Evolutionary conservation across 306 rosid genomes (phyloP).

Genomic region (Begonia fuchsioides): DNA sequence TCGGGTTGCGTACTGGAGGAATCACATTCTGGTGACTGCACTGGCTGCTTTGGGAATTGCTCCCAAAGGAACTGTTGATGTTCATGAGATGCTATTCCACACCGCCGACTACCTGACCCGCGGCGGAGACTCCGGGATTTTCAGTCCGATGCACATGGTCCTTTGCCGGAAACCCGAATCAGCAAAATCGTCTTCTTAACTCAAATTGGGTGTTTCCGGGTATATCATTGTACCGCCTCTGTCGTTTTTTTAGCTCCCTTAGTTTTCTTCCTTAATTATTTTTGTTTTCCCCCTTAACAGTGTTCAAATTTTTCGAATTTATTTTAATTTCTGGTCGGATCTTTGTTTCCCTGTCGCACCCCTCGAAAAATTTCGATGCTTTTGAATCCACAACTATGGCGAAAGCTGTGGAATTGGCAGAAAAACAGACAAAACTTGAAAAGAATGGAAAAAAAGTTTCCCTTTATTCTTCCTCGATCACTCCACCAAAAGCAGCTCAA

Average conservation of each 20-base stretch:
- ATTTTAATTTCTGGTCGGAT: neutral
- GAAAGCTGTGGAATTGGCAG: too few species aligned
- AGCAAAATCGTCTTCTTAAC: constrained; percentile 4
- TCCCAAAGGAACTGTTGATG: constrained; percentile 87
- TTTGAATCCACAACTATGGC: too few species aligned
- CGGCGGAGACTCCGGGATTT: constrained; percentile 83
- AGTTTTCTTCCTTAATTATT: neutral
- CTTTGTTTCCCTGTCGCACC: neutral
- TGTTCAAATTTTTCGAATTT: neutral
- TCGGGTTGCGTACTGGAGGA: constrained; percentile 87
- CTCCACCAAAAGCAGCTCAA: too few species aligned
- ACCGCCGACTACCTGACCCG: constrained; percentile 75
- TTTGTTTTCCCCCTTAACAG: neutral
- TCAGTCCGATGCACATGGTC: constrained; percentile 93
- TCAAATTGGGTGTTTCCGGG: neutral
- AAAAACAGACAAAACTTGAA: too few species aligned
- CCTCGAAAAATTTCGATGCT: too few species aligned
- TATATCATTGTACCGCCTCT: constrained; percentile 1
- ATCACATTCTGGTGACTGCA: constrained; percentile 54
- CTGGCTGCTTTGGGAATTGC: constrained; percentile 76
- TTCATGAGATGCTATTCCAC: constrained; percentile 85
- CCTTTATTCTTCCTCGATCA: too few species aligned
- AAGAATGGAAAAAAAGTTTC: too few species aligned
- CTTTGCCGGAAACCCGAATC: constrained; percentile 74
- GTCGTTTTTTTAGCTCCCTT: neutral